phyloP scores from a whole-genome alignment of 257 asterid species.

The Fraxinus cuspidata region DNA sequence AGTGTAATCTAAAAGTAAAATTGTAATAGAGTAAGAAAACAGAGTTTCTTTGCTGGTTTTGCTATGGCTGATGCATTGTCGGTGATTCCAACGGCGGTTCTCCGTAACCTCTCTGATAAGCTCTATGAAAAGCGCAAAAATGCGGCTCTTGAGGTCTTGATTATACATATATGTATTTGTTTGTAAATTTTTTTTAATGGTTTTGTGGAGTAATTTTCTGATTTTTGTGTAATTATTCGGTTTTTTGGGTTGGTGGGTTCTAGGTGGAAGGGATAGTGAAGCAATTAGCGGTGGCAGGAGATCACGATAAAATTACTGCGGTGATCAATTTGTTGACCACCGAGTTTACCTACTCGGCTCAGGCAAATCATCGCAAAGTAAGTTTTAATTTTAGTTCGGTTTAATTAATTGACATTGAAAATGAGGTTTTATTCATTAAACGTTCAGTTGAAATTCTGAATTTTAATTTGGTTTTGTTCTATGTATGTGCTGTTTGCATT shows the following conservation, averaged over 20 bases:
- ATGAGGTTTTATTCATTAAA: background rate
- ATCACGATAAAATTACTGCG: conserved; percentile 78
- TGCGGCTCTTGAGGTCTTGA: conserved; percentile 94
- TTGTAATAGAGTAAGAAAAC: conserved; percentile 29
- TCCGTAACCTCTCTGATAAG: conserved; percentile 94
- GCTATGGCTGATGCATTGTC: conserved; percentile 76
- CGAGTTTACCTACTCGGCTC: conserved; percentile 83
- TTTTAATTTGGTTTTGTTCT: background rate
- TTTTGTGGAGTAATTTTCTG: background rate
- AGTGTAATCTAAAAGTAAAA: conserved; percentile 23
- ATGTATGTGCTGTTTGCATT: conserved; percentile 12
- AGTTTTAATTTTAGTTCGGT: conserved; percentile 10
- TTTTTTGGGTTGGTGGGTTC: conserved; percentile 41
- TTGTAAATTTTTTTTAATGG: background rate
- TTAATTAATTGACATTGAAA: background rate
- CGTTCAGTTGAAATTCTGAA: conserved; percentile 10
- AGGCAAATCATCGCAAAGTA: conserved; percentile 90
- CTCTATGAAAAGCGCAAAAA: conserved; percentile 96
- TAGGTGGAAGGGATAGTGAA: conserved; percentile 97
- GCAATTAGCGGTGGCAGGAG: conserved; percentile 69
- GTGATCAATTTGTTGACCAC: conserved; percentile 76
- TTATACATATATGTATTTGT: background rate
- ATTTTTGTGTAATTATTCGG: background rate
- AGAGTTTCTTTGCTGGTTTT: conserved; percentile 40
- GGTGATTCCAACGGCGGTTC: conserved; percentile 80